Conservation (phyloP, 2,329 filamentous ascomycete genomes). For the Diatrype stigma region DNA sequence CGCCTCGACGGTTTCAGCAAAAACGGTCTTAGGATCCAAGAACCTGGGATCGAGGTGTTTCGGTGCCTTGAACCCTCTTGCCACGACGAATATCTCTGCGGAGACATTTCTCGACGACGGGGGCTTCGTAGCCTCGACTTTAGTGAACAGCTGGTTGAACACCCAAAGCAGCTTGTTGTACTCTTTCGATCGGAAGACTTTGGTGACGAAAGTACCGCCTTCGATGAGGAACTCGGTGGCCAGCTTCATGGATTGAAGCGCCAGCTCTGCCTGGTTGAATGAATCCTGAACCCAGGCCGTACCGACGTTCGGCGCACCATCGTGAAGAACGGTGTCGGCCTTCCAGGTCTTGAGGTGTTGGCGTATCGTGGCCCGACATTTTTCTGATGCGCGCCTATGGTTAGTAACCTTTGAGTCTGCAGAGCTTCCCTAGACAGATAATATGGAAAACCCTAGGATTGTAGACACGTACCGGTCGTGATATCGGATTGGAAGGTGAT, state of each 20-base stretch:
- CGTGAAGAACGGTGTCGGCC: constrained; percentile 90
- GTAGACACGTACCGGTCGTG: constrained; percentile 53
- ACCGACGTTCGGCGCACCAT: constrained; percentile 96
- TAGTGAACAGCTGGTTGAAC: constrained; percentile 91
- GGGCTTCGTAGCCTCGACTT: constrained; percentile 96
- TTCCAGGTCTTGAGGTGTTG: constrained; percentile 94
- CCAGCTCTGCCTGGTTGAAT: constrained; percentile 93
- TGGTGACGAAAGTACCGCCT: constrained; percentile 92
- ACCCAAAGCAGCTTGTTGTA: constrained; percentile 97
- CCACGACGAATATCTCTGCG: constrained; percentile 98
- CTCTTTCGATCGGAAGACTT: constrained; percentile 95
- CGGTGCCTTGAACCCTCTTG: constrained; percentile 89
- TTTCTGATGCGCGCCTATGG: constrained; percentile 46
- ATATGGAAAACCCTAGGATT: neutral
- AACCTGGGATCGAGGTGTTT: constrained; percentile 91
- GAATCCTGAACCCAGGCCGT: constrained; percentile 98
- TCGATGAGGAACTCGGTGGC: constrained; percentile 89
- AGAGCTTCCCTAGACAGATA: too few relatives aligned
- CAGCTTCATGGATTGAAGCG: constrained; percentile 84
- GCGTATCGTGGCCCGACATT: constrained; percentile 85
- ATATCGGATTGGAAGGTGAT: constrained; percentile 98
- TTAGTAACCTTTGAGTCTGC: neutral
- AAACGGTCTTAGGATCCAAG: constrained; percentile 82
- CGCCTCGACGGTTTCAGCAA: constrained; percentile 82
- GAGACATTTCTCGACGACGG: constrained; percentile 94